Evolutionary conservation across 2,329 filamentous ascomycete species (phyloP), one percentile per base, ranked within the genome.

Genomic region (Penicillium crustosum): DNA sequence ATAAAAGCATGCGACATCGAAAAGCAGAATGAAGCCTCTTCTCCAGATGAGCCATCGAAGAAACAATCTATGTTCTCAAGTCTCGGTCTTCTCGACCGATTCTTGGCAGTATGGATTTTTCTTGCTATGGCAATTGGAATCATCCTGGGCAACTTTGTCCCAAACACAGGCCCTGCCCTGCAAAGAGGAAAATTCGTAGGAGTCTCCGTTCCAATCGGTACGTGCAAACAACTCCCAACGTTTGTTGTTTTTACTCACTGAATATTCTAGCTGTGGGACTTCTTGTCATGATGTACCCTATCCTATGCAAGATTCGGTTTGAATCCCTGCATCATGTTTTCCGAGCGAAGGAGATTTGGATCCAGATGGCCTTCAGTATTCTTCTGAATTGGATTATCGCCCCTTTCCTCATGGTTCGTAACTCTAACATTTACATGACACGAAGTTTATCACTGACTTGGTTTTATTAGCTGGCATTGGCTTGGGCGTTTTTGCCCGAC

Each of bases 281-380:
- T 0, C 81, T 96, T 0, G 87, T 95, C 36, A 96, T 96, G 91
- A 96, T 96, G 91, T 96, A 94, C 68, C 92, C 91, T 0, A 95
- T 96, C 57, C 79, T 96, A 0, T 95, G 91, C 82, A 95, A 94
- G 74, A 89, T 96, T 9, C 85, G 85, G 39, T 95, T 86, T 73
- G 91, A 95, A 72, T 83, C 84, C 0, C 75, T 96, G 12, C 89
- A 91, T 71, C 77, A 83, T 7, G 78, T 91, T 2, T 82, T 94
- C 57, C 71, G 77, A 4, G 79, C 85, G 1, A 79, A 80, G 2
- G 78, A 79, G 0, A 78, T 95, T 3, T 96, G 90, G 91, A 84
- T 85, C 50, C 91, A 96, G 72, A 84, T 96, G n/a, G 78, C 71
- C 0, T 90, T 96, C 66, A 92, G 89, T 57, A 74, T 95, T 3